Base-by-base conservation (phyloP, 75 land plant genomes). In the Adiantum capillusveneris region DNA sequence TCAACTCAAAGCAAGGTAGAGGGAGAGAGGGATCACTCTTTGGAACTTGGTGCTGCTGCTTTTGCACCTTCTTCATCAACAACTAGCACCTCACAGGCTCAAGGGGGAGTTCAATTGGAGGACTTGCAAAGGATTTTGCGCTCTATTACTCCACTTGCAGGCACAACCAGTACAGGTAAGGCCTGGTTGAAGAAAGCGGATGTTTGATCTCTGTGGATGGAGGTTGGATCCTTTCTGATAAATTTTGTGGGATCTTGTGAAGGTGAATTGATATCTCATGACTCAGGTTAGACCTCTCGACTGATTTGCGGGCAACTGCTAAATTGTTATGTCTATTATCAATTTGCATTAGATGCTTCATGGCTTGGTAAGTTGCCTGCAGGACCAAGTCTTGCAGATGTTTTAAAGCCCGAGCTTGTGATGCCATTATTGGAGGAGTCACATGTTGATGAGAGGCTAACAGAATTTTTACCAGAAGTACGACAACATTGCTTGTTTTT, bases 381-480 rank as follows among this genome's bases (percentile, higher is more conserved):
- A 93, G 98, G 98, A 21, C 64, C 93, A 45, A 84, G 96, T 29
- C 75, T 94, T 63, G 81, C 78, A 22, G 98, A 94, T 54, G 69
- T 94, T 27, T 69, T 94, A 66, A 94, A 75, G 53, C 96, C 96
- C 25, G 98, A 94, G 44, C 58, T 88, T 56, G 76, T 94, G 41
- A 37, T 64, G 34, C 98, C 98, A 24, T 41, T 94, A 53, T 53
- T 94, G 20, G 81, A 86, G 16, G 58, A 72, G 44, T 72, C 76
- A 28, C 79, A 86, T 13, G 20, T 89, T 53, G 85, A 86, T 51
- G 77, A 94, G 41, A 56, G 75, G 43, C 73, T 94, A 56, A 78
- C 83, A 29, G 68, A 84, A n/a, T 86, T 76, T 53, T 74, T 94
- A 45, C 98, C 98, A 31, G 98, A 94, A 90, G 98, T 89, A 60